phyloP scores from a whole-genome alignment of 768 basidiomycete species.

The Suillus subalutaceus region DNA sequence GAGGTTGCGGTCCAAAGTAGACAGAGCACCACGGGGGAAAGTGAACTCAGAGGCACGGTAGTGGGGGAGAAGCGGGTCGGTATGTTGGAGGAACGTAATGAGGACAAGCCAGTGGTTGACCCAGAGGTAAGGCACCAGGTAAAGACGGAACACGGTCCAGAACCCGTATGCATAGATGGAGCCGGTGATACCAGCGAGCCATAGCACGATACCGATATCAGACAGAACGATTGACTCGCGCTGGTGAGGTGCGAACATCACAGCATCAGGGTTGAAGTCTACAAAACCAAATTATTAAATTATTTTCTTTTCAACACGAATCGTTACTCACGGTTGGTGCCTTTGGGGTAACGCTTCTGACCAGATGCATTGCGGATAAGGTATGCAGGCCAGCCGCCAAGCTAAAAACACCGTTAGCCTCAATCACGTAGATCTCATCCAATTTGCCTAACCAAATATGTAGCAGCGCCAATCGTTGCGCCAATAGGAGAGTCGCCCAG shows the following conservation, averaged over 20 bases:
- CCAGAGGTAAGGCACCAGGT: slow-evolving; percentile 91
- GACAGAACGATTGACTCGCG: slow-evolving; percentile 76
- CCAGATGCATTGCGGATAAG: slow-evolving; percentile 83
- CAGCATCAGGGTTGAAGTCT: slow-evolving; percentile 79
- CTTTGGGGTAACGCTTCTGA: slow-evolving; percentile 75
- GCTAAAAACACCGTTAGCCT: slow-evolving; percentile 37
- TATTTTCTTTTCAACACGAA: background rate
- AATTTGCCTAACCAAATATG: slow-evolving; percentile 56
- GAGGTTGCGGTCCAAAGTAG: slow-evolving; percentile 85
- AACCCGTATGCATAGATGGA: slow-evolving; percentile 68
- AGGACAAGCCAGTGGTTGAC: slow-evolving; percentile 94
- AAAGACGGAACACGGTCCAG: slow-evolving; percentile 72
- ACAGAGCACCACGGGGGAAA: slow-evolving; percentile 90
- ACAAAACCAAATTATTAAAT: background rate
- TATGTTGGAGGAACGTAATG: slow-evolving; percentile 98
- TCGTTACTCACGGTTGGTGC: slow-evolving; percentile 71
- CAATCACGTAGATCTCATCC: background rate
- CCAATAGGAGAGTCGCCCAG: slow-evolving; percentile 89
- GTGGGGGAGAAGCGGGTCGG: slow-evolving; percentile 92
- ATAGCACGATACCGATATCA: slow-evolving; percentile 78
- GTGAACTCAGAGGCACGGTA: slow-evolving; percentile 90
- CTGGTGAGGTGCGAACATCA: slow-evolving; percentile 88
- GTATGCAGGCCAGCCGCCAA: slow-evolving; percentile 88
- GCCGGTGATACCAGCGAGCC: slow-evolving; percentile 60
- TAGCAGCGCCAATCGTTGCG: slow-evolving; percentile 52